Conservation (phyloP, 2,329 filamentous ascomycete genomes). For the Nemania sp. region DNA sequence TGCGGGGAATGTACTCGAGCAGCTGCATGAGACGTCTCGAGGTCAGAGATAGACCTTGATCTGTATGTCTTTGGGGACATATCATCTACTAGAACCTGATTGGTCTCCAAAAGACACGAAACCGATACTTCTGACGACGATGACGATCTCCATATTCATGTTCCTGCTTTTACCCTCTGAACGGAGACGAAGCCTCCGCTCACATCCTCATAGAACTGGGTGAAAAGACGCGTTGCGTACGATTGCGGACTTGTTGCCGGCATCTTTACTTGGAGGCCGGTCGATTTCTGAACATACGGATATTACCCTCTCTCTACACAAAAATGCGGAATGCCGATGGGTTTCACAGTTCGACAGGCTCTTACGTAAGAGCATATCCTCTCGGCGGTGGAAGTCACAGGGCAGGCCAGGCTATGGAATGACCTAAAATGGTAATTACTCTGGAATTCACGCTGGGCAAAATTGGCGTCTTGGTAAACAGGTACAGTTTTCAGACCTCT, state of each 20-base stretch:
- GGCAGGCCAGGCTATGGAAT: slow-evolving; percentile 39
- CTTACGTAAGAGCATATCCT: slow-evolving; percentile 26
- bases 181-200: slow-evolving; percentile 38
- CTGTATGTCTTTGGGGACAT: slow-evolving; percentile 36
- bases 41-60: slow-evolving; percentile 37
- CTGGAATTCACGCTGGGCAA: slow-evolving; percentile 37
- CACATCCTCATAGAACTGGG: slow-evolving; percentile 41
- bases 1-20: slow-evolving; percentile 37
- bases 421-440: slow-evolving; percentile 42
- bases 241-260: slow-evolving; percentile 41
- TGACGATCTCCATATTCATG: slow-evolving; percentile 40
- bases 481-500: slow-evolving; percentile 37
- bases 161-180: slow-evolving; percentile 40
- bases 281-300: too few relatives aligned
- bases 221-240: slow-evolving; percentile 37
- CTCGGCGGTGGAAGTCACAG: slow-evolving; percentile 32
- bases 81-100: slow-evolving; percentile 37
- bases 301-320: slow-evolving; percentile 61
- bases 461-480: slow-evolving; percentile 40
- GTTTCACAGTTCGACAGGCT: slow-evolving; percentile 52
- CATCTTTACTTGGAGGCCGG: too few relatives aligned
- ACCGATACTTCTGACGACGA: slow-evolving; percentile 39
- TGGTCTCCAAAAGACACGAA: slow-evolving; percentile 27
- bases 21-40: slow-evolving; percentile 42
- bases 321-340: slow-evolving; percentile 66